phyloP scores from a whole-genome alignment of 495 filamentous ascomycete species.

The Neurospora sp. region DNA sequence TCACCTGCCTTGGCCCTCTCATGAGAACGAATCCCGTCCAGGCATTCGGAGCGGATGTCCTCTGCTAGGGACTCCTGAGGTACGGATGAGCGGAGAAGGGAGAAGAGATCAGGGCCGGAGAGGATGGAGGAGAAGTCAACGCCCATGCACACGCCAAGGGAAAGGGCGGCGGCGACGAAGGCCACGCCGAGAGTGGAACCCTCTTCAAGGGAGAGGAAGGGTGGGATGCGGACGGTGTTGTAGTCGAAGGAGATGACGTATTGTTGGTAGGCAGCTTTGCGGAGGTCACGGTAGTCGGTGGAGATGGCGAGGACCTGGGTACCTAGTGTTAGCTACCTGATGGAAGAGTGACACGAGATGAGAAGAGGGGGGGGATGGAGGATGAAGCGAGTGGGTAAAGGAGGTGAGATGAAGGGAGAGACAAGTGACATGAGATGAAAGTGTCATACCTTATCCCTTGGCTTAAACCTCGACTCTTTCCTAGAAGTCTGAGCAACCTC shows the following conservation, averaged over 20 bases:
- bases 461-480: slow-evolving; percentile 33
- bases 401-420: background rate
- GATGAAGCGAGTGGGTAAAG: too few relatives aligned
- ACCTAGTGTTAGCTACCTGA: too few relatives aligned
- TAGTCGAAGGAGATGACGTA: slow-evolving; percentile 53
- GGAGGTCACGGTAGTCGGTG: slow-evolving; percentile 60
- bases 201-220: slow-evolving; percentile 32
- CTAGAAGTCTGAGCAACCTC: slow-evolving; percentile 40
- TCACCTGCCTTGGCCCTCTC: slow-evolving; percentile 43
- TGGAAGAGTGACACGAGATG: too few relatives aligned
- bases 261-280: slow-evolving; percentile 60
- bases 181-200: slow-evolving; percentile 55
- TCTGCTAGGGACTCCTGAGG: slow-evolving; percentile 30
- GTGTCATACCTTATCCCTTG: slow-evolving; percentile 40
- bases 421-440: background rate
- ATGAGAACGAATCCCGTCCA: slow-evolving; percentile 29
- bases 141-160: slow-evolving; percentile 51
- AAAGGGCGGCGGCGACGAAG: slow-evolving; percentile 49
- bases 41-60: slow-evolving; percentile 46
- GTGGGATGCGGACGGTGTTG: slow-evolving; percentile 51
- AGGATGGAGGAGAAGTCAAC: slow-evolving; percentile 40
- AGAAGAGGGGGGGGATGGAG: too few relatives aligned
- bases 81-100: slow-evolving; percentile 27
- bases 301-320: slow-evolving; percentile 45
- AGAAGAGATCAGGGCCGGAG: slow-evolving; percentile 44